Evolutionary conservation across 1,139 yeast genomes (phyloP), one percentile per base, ranked within the genome.

Genomic region (Kurtzmaniella quercitrusa): DNA sequence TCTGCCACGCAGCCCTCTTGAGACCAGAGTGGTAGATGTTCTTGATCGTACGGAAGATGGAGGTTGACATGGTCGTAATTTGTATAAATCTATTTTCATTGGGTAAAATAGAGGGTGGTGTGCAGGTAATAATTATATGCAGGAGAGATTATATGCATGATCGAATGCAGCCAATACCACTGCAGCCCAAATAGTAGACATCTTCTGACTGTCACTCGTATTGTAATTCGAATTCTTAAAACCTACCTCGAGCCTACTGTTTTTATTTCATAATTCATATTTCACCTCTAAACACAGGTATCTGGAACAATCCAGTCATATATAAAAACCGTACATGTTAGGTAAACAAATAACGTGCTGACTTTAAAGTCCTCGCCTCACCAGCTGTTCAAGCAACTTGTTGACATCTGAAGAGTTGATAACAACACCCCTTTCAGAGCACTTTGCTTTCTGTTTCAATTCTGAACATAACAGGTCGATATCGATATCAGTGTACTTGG

Each of bases 391-490:
- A 46, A 87, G 66, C 36, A 84, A 79, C 37, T 68, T 66, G 51
- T 85, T 85, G 32, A 93, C 93, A 57, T 89, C 97, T 28, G 74
- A 67, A 43, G 86, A 84, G 49, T 85, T 82, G 28, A 93, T 78
- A 33, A 93, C 94, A 26, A 86, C 97, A 12, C 98, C 98, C 45
- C 74, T 71, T 57, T 91, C 97, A 4, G 95, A 84, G 68, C 98
- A 93, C 64, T 88, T 89, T n/a, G 98, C 98, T 74, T 91, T 93
- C 36, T 82, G 67, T 65, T 91, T 84, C 59, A 93, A 75, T 63
- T 93, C 98, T 34, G 68, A 62, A 73, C 98, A 93, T 57, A 93
- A 76, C 2, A 96, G 94, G 60, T 91, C 97, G 50, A 93, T 89
- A 63, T 93, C 98, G 45, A 93, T 73, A 47, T 91, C 96, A 5